Base-by-base conservation (phyloP, 2,329 filamentous ascomycete genomes). In the Daldinia eschscholtzii region DNA sequence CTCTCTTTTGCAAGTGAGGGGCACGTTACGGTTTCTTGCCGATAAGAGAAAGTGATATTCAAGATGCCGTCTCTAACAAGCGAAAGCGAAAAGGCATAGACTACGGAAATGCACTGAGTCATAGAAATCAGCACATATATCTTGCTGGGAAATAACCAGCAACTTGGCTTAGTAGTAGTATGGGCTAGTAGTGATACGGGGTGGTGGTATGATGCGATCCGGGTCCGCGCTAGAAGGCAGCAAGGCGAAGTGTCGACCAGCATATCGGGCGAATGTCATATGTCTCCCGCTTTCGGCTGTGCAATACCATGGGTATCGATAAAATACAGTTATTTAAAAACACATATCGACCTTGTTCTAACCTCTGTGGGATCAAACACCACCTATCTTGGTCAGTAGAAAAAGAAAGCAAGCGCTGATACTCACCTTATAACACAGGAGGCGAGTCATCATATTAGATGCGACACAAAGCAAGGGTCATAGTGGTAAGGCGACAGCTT, bases 341-440 rank as follows among this genome's bases (percentile, higher is more conserved):
- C 67, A 72, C 73, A 65, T 57, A 57, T 61, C 64, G 66, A 26
- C 64, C 62, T 69, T 71, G 65, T 71, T 67, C 60, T 48, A 62
- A 66, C 65, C 46, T 64, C 70, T 69, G 66, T 73, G 70, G 63
- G 68, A 74, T 75, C 71, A 74, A 75, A 75, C 71, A 68, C 62
- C 39, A 60, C 56, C 59, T 61, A 58, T 42, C 61, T 57, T 52
- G 53, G 60, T 61, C 39, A 62, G 53, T 39, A 59, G 48, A 55
- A 50, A 28, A 33, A 59, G 48, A 55, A 50, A 28, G 39, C 46
- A 42, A 42, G 20, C 44, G 61, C 63, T 65, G 56, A 59, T 35
- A 66, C 59, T 71, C 68, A 70, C 65, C 66, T 70, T 64, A 56
- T 61, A 58, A 70, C 68, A 72, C 67, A 64, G 60, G 63, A 65